Percentiles rank a stretch among this genome's conserved stretches.
Conservation (phyloP, 2,329 filamentous ascomycete species). For the Pseudogymnoascus sp. region DNA sequence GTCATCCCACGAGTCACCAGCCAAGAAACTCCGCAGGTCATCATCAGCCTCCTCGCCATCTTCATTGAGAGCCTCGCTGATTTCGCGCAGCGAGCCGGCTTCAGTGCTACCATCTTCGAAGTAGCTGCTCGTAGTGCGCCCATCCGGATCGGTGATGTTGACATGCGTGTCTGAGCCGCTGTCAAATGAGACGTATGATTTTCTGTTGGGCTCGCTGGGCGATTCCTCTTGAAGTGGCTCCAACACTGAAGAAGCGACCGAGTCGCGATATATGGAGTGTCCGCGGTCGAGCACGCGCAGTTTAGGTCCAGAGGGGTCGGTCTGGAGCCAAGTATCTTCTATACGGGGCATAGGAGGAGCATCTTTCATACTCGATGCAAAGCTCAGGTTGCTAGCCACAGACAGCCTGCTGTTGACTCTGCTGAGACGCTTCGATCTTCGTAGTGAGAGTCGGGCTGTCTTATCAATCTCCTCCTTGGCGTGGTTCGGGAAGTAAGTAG, state of each 20-base stretch:
- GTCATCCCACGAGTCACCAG: conserved; percentile 89
- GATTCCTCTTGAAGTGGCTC: conserved; percentile 90
- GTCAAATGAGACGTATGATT: conserved; percentile 84
- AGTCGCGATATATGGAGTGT: conserved; percentile 68
- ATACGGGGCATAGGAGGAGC: conserved; percentile 93
- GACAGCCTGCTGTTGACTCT: conserved; percentile 88
- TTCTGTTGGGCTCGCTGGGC: conserved; percentile 72
- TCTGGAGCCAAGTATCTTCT: conserved; percentile 80
- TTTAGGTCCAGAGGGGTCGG: conserved; percentile 45
- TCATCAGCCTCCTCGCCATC: conserved; percentile 90
- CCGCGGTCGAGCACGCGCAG: conserved; percentile 38
- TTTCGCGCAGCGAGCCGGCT: conserved; percentile 67
- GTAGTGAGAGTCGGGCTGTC: conserved; percentile 85
- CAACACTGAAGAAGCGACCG: conserved; percentile 78
- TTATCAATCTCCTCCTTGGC: conserved; percentile 90
- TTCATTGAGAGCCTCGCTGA: conserved; percentile 76
- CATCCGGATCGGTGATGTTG: conserved; percentile 69
- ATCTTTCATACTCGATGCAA: conserved; percentile 84
- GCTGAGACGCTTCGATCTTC: conserved; percentile 82
- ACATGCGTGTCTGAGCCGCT: conserved; percentile 65
- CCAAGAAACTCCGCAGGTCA: conserved; percentile 80
- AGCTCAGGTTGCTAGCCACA: conserved; percentile 87
- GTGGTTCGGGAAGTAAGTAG: conserved; percentile 95
- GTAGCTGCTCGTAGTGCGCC: conserved; percentile 67
- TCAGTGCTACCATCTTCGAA: conserved; percentile 74